A percentile compares a stretch with the other conserved stretches of the same genome.
phyloP scores from a whole-genome alignment of 768 basidiomycete species.

The Mycena pura region DNA sequence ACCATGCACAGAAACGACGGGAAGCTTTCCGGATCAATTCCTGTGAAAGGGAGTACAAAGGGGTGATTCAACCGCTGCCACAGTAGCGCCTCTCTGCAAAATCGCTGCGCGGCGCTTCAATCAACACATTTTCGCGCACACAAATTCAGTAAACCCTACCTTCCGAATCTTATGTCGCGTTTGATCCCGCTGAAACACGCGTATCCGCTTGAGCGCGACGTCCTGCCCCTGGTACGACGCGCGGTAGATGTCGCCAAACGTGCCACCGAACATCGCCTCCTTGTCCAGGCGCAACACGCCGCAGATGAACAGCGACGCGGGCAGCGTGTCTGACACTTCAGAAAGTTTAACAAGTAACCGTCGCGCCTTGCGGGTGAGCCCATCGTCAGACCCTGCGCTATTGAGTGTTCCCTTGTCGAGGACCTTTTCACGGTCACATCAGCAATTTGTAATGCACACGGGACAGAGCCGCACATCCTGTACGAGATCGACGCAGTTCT shows the following conservation, averaged over 20 bases:
- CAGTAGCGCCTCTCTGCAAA: slow-evolving; percentile 37
- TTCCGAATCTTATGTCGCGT: slow-evolving; percentile 26
- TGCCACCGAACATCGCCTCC: slow-evolving; percentile 34
- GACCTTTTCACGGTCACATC: slow-evolving; percentile 7
- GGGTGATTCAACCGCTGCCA: slow-evolving; percentile 39
- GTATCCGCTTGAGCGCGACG: slow-evolving; percentile 37
- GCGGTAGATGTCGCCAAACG: slow-evolving; percentile 38
- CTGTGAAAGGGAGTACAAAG: slow-evolving; percentile 48
- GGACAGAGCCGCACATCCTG: slow-evolving; percentile 20
- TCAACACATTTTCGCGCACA: not conserved
- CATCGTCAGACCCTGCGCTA: slow-evolving; percentile 6
- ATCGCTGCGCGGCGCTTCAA: slow-evolving; percentile 24
- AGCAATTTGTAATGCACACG: not conserved
- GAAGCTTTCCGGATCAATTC: slow-evolving; percentile 37
- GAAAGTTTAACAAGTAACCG: slow-evolving; percentile 32
- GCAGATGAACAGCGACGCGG: slow-evolving; percentile 31
- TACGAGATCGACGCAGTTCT: slow-evolving; percentile 27
- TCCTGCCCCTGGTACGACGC: slow-evolving; percentile 28
- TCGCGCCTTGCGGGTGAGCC: slow-evolving; percentile 29
- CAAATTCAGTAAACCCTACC: not conserved
- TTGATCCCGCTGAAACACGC: slow-evolving; percentile 30
- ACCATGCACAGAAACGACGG: slow-evolving; percentile 40
- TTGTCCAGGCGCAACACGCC: slow-evolving; percentile 30
- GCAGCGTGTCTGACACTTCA: slow-evolving; percentile 30
- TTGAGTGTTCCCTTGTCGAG: slow-evolving; percentile 25